A percentile compares a stretch with the other conserved stretches of the same genome.
Evolutionary conservation across 768 basidiomycete species (phyloP).

Genomic region (Lactifluus subvellereus): DNA sequence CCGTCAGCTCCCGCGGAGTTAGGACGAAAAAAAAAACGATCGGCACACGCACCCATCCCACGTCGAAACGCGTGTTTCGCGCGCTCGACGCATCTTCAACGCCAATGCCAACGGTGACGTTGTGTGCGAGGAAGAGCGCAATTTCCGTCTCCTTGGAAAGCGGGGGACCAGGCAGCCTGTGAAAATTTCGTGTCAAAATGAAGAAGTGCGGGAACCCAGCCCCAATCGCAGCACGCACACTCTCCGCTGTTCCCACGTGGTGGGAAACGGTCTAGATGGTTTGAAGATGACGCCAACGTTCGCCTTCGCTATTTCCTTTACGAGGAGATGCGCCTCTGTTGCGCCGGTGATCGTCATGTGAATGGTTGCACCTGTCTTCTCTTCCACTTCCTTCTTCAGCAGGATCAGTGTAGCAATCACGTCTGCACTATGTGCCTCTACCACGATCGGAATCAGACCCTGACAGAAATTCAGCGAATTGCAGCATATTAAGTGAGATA

Average conservation of each 20-base stretch:
- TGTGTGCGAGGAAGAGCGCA: conserved; percentile 54
- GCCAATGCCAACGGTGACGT: conserved; percentile 69
- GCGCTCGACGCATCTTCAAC: conserved; percentile 63
- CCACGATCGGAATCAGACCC: conserved; percentile 56
- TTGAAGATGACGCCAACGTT: conserved; percentile 64
- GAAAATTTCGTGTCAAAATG: conserved; percentile 1
- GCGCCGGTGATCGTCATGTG: conserved; percentile 53
- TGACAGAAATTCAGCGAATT: conserved; percentile 25
- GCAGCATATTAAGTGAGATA: not conserved
- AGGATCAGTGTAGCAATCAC: conserved; percentile 58
- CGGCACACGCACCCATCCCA: conserved; percentile 63
- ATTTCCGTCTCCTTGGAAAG: conserved; percentile 56
- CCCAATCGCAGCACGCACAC: conserved; percentile 40
- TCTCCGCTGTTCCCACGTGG: conserved; percentile 58
- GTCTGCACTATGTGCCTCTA: conserved; percentile 61
- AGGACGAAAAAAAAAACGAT: conserved; percentile 16
- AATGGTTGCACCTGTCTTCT: conserved; percentile 36
- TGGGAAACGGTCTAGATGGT: conserved; percentile 67
- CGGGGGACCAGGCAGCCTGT: conserved; percentile 68
- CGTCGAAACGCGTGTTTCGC: conserved; percentile 72
- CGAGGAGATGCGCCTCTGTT: conserved; percentile 65
- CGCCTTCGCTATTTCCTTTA: conserved; percentile 61
- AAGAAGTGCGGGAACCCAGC: not conserved
- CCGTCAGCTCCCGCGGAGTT: not conserved
- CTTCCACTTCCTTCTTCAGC: conserved; percentile 60